Conservation (phyloP, 768 basidiomycete genomes). For the Trametopsis cervina region DNA sequence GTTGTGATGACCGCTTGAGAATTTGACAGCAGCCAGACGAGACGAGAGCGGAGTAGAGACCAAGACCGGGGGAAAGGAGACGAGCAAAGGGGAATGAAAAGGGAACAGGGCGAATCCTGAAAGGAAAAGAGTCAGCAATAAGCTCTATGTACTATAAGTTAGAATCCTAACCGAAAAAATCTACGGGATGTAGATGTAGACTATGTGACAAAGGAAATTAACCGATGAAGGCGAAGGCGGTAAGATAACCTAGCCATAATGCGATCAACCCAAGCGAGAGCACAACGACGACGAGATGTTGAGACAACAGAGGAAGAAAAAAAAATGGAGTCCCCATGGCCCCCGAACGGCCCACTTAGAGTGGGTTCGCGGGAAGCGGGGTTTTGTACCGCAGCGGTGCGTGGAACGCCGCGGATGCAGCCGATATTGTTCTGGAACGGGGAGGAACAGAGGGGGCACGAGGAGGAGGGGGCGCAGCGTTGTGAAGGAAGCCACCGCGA, state of each 20-base stretch:
- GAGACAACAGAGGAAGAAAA: conserved; percentile 14
- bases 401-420: conserved; percentile 19
- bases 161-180: conserved; percentile 19
- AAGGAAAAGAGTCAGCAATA: conserved; percentile 15
- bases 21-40: conserved; percentile 25
- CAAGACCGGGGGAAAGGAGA: conserved; percentile 5
- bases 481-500: conserved; percentile 21
- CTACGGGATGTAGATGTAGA: conserved; percentile 21
- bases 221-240: conserved; percentile 8
- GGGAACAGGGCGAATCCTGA: conserved; percentile 17
- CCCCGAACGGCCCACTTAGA: conserved; percentile 15
- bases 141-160: background rate
- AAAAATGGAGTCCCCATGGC: conserved; percentile 14
- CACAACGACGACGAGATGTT: conserved; percentile 13
- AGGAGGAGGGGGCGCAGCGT: conserved; percentile 12
- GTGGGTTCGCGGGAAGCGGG: conserved; percentile 21
- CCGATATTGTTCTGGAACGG: conserved; percentile 27
- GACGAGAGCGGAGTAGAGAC: conserved; percentile 23
- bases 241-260: conserved; percentile 18
- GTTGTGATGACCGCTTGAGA: conserved; percentile 7
- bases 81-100: conserved; percentile 19
- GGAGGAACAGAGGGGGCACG: conserved; percentile 15
- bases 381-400: conserved; percentile 26
- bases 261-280: conserved; percentile 9
- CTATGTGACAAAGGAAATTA: conserved; percentile 12